These are phyloP conservation scores for Solanum phureja DNA, from an alignment of 257 asterid species.

Conservation along the genomic window DNA sequence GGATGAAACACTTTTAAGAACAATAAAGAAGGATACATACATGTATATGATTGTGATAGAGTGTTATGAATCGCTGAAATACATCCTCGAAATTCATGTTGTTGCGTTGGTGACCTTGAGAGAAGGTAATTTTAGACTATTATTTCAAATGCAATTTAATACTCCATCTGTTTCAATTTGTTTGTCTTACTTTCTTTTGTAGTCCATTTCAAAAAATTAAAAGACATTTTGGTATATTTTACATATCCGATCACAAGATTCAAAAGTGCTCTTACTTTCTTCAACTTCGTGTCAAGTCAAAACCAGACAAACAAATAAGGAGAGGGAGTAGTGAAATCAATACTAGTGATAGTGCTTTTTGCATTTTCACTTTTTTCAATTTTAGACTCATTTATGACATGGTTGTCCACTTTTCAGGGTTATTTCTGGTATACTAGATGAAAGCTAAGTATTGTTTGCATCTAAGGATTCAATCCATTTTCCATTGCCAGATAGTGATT, in stretches of 20 bases:
- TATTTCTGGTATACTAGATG: slow-evolving; percentile 38
- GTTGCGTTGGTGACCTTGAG: slow-evolving; percentile 61
- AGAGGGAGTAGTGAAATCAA: not conserved
- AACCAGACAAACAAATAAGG: not conserved
- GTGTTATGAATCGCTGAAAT: slow-evolving; percentile 74
- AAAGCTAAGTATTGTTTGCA: slow-evolving; percentile 39
- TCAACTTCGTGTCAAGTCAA: not conserved
- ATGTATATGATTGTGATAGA: slow-evolving; percentile 75
- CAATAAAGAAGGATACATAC: slow-evolving; percentile 56
- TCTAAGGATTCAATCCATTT: slow-evolving; percentile 70
- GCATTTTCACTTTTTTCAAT: no score
- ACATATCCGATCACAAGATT: not conserved
- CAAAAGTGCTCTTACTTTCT: no score
- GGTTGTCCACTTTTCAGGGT: slow-evolving; percentile 32
- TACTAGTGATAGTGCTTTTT: not conserved
- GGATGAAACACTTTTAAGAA: slow-evolving; percentile 43
- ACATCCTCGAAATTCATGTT: slow-evolving; percentile 67
- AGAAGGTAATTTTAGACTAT: slow-evolving; percentile 45
- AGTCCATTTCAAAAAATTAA: no score
- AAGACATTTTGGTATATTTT: not conserved
- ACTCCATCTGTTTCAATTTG: not conserved
- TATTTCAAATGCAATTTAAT: not conserved
- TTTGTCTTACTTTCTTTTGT: no score
- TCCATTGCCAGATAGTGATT: slow-evolving; percentile 66
- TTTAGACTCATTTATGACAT: not conserved